Percentiles rank a stretch among this genome's conserved stretches.
Conservation (phyloP, 768 basidiomycete species). For the Boletus huronensis region DNA sequence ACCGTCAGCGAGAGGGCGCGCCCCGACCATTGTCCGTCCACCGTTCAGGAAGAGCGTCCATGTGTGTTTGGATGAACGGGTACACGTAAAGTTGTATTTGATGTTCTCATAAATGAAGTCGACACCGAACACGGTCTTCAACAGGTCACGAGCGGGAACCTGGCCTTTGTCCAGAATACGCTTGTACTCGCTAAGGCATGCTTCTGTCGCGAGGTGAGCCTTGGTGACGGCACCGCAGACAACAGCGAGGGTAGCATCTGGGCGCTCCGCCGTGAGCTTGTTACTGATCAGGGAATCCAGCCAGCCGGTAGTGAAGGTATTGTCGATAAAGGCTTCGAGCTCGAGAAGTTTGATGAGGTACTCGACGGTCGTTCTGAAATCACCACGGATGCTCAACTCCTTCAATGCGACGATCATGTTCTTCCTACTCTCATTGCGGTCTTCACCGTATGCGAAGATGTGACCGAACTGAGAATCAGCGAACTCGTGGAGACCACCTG, state of each 20-base stretch:
- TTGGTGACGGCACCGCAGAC: slow-evolving; percentile 96
- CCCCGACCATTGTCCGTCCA: slow-evolving; percentile 87
- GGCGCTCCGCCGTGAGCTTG: slow-evolving; percentile 95
- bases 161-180: slow-evolving; percentile 97
- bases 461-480: slow-evolving; percentile 99
- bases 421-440: slow-evolving; percentile 91
- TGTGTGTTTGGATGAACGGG: slow-evolving; percentile 79
- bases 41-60: slow-evolving; percentile 98
- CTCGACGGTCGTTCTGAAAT: slow-evolving; percentile 98
- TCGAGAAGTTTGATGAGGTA: slow-evolving; percentile 98
- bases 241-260: slow-evolving; percentile 88
- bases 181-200: slow-evolving; percentile 90
- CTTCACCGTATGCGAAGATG: slow-evolving; percentile 98
- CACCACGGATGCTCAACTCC: slow-evolving; percentile 97
- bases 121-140: slow-evolving; percentile 94
- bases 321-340: slow-evolving; percentile 93
- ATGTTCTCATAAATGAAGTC: slow-evolving; percentile 98
- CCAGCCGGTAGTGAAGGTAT: slow-evolving; percentile 98
- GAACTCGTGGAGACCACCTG: slow-evolving; percentile 97
- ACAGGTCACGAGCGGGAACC: slow-evolving; percentile 88
- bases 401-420: slow-evolving; percentile 99
- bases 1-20: slow-evolving; percentile 90
- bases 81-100: slow-evolving; percentile 93
- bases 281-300: slow-evolving; percentile 95
- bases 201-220: slow-evolving; percentile 85